phyloP scores from a whole-genome alignment of 148 eudicot genomes.

The Dysphania ambrosioides region DNA sequence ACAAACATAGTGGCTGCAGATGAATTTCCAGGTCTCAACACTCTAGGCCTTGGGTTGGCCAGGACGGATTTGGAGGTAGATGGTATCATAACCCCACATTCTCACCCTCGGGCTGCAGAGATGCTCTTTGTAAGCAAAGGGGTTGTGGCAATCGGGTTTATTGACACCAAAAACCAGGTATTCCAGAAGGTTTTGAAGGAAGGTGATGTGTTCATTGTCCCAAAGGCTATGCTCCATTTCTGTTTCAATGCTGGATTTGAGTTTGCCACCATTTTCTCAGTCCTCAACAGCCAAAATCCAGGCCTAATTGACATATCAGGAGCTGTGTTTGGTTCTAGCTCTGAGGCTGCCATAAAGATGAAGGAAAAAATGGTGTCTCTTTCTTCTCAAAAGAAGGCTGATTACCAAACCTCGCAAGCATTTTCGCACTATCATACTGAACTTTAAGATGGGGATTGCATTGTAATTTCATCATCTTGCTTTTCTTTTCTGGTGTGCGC shows the following conservation, averaged over 20 bases:
- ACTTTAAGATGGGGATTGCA: conserved; percentile 15
- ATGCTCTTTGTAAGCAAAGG: conserved; percentile 63
- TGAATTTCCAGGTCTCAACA: conserved; percentile 77
- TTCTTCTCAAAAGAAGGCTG: conserved; percentile 13
- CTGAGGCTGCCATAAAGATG: conserved; percentile 36
- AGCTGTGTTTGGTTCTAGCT: conserved; percentile 36
- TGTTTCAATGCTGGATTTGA: conserved; percentile 63
- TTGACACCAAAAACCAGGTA: conserved; percentile 44
- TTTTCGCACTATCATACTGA: conserved; percentile 22
- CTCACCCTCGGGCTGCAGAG: conserved; percentile 90
- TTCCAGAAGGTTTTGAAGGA: conserved; percentile 56
- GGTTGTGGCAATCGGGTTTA: conserved; percentile 55
- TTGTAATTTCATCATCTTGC: not conserved
- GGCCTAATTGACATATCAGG: conserved; percentile 58
- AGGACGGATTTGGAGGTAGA: conserved; percentile 69
- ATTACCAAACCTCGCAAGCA: conserved; percentile 8
- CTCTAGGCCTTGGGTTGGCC: conserved; percentile 65
- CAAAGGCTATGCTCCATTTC: conserved; percentile 73
- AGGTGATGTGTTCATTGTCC: conserved; percentile 84
- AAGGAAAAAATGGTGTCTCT: conserved; percentile 28
- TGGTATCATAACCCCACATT: conserved; percentile 67
- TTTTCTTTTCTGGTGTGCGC: conserved; percentile 17
- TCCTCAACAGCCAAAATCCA: conserved; percentile 83
- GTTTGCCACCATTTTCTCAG: conserved; percentile 49
- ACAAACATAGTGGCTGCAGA: conserved; percentile 46